Conservation (phyloP, 1,284 basidiomycete species). For the Ganoderma lucidum region DNA sequence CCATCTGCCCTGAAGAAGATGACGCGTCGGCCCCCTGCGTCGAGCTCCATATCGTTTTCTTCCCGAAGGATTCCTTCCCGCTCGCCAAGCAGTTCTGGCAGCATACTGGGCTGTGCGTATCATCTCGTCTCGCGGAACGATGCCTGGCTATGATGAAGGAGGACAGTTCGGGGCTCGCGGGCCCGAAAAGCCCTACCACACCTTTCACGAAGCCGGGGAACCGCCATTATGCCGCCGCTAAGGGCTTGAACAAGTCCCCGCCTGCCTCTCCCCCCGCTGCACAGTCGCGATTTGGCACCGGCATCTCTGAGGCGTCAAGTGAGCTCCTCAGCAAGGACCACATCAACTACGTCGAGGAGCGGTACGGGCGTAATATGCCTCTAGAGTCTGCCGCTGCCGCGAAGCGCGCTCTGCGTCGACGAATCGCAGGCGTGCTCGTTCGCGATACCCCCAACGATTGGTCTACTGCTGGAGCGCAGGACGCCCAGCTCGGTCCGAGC, state of each 20-base stretch:
- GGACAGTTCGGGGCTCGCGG: constrained; percentile 39
- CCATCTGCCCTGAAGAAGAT: constrained; percentile 69
- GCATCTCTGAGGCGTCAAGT: constrained; percentile 24
- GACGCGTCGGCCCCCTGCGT: constrained; percentile 43
- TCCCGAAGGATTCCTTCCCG: constrained; percentile 69
- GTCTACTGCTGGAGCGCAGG: constrained; percentile 55
- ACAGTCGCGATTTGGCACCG: constrained; percentile 16
- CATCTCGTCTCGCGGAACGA: constrained; percentile 86
- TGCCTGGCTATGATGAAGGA: constrained; percentile 75
- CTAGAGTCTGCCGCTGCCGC: constrained; percentile 77
- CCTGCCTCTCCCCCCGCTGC: constrained; percentile 26
- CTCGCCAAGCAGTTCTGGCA: constrained; percentile 96
- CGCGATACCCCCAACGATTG: constrained; percentile 57
- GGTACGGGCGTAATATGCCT: constrained; percentile 94
- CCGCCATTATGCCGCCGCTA: constrained; percentile 66
- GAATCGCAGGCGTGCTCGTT: constrained; percentile 90
- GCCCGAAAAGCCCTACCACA: constrained; percentile 39
- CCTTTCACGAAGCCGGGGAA: constrained; percentile 55
- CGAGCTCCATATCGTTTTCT: constrained; percentile 85
- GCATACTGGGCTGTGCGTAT: constrained; percentile 91
- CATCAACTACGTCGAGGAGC: constrained; percentile 84
- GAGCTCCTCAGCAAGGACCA: constrained; percentile 60
- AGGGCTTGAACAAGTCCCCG: constrained; percentile 41
- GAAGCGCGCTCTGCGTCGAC: constrained; percentile 86
- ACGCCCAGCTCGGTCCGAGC: constrained; percentile 61